Base-by-base conservation (phyloP, 1,284 basidiomycete genomes). In the Apiotrichum veenhuisii region DNA sequence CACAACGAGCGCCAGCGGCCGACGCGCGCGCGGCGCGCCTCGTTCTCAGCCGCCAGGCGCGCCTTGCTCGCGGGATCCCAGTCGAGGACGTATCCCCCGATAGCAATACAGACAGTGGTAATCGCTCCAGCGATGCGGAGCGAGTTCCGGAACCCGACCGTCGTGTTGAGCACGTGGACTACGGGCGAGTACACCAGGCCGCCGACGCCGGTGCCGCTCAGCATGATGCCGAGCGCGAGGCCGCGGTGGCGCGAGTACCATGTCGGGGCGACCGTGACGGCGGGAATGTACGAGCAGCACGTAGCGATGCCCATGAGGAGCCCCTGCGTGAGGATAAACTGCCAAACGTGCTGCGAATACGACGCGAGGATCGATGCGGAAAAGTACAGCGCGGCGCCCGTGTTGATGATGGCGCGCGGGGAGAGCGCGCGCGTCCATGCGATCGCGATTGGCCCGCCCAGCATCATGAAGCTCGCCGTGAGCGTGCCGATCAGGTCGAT, bases 401-500 rank as follows among this genome's bases (percentile, higher is more conserved):
- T 15, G 41, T 46, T 52, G 23, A 65, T 61, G 10, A 66, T 52
- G 3, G 47, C 25, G 36, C 60, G 53, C 36, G 67, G 67, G 62
- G 60, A 52, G 54, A 67, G 3, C 55, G 57, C 44, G 60, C 60
- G 2, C n/a, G 66, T 58, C 61, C 64, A 69, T 7, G 59, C 67
- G 1, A 58, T 63, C 3, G 66, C 57, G n/a, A 63, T 38, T 2
- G 68, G 68, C 5, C 60, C 68, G 17, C 52, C 59, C 11, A 70
- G 59, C 5, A 57, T 66, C 64, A 66, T 65, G 59, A 70, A 68
- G 18, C 64, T 45, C 14, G 62, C 67, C 2, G 59, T 34, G 17
- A 70, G 60, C 1, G 68, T 70, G n/a, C 68, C 68, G 36, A 70
- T 69, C 9, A 70, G 54, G 50, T 67, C 68, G 52, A 70, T 68